Evolutionary conservation across 2,329 filamentous ascomycete genomes (phyloP).

Genomic region (Penicillium verrucosum): DNA sequence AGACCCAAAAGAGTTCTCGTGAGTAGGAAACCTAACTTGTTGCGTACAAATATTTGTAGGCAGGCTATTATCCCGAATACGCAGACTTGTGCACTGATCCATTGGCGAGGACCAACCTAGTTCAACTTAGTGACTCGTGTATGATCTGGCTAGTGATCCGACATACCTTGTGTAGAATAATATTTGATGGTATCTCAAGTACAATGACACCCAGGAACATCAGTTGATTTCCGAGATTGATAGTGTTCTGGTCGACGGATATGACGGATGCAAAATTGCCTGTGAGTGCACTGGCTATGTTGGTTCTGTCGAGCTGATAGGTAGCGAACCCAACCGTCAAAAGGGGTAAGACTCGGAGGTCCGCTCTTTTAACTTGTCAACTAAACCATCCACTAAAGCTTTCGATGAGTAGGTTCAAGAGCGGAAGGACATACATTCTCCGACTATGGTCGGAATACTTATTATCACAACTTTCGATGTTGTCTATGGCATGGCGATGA

Average conservation of each 20-base stretch:
- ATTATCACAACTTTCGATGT: neutral
- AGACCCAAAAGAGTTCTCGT: conserved; percentile 48
- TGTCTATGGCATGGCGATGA: neutral
- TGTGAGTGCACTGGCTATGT: conserved; percentile 51
- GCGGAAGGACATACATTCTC: neutral
- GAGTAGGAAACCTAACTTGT: conserved; percentile 46
- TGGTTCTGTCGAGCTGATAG: conserved; percentile 55
- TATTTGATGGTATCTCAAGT: conserved; percentile 53
- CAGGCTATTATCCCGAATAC: conserved; percentile 49
- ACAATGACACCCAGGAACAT: conserved; percentile 53
- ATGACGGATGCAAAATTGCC: conserved; percentile 48
- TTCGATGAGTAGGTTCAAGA: neutral
- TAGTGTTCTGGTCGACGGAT: conserved; percentile 44
- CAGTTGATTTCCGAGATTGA: conserved; percentile 54
- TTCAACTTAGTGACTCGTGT: conserved; percentile 16
- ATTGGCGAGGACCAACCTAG: conserved; percentile 47
- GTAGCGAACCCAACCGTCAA: conserved; percentile 51
- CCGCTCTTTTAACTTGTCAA: conserved; percentile 37
- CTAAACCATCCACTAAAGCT: too few species aligned
- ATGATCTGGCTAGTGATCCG: neutral
- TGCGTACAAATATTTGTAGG: conserved; percentile 45
- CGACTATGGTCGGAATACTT: neutral
- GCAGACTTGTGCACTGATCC: conserved; percentile 51
- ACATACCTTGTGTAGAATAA: conserved; percentile 30
- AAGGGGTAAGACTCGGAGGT: conserved; percentile 48